A percentile compares a stretch with the other conserved stretches of the same genome.
These are phyloP conservation scores for Podospora appendiculata DNA, from an alignment of 495 filamentous ascomycete genomes.

Conservation along the genomic window DNA sequence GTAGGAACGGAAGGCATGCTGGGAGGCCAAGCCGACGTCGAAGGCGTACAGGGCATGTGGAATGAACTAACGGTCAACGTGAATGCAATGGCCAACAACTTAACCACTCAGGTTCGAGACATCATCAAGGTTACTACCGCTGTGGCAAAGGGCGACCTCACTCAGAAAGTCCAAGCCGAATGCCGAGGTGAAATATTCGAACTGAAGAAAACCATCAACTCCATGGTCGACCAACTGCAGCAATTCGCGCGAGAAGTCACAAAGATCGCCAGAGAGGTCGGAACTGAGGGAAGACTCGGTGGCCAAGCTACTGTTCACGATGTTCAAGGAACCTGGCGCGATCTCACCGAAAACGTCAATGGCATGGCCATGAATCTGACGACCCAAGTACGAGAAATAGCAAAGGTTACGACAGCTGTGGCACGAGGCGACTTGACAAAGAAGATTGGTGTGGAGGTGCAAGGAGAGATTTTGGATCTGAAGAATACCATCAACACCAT, in stretches of 20 bases:
- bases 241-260: conserved; percentile 98
- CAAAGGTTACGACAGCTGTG: conserved; percentile 94
- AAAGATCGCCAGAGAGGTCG: conserved; percentile 94
- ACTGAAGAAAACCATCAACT: conserved; percentile 96
- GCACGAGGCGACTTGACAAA: conserved; percentile 89
- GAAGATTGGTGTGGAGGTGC: conserved; percentile 92
- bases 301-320: conserved; percentile 96
- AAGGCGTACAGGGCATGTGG: conserved; percentile 79
- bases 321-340: conserved; percentile 96
- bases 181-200: conserved; percentile 95
- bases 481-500: conserved; percentile 99
- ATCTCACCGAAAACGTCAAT: conserved; percentile 96
- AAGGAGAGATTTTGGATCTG: conserved; percentile 89
- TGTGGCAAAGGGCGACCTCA: conserved; percentile 92
- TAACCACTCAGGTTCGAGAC: conserved; percentile 96
- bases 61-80: conserved; percentile 97
- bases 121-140: conserved; percentile 98
- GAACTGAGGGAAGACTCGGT: conserved; percentile 90
- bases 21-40: conserved; percentile 92
- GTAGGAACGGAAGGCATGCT: conserved; percentile 97
- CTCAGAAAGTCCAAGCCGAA: conserved; percentile 92
- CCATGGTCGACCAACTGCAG: conserved; percentile 96
- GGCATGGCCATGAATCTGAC: conserved; percentile 98
- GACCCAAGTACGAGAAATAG: conserved; percentile 96
- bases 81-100: conserved; percentile 96